Evolutionary conservation across 768 basidiomycete species (phyloP).

Genomic region (Tephrocybe rancida): DNA sequence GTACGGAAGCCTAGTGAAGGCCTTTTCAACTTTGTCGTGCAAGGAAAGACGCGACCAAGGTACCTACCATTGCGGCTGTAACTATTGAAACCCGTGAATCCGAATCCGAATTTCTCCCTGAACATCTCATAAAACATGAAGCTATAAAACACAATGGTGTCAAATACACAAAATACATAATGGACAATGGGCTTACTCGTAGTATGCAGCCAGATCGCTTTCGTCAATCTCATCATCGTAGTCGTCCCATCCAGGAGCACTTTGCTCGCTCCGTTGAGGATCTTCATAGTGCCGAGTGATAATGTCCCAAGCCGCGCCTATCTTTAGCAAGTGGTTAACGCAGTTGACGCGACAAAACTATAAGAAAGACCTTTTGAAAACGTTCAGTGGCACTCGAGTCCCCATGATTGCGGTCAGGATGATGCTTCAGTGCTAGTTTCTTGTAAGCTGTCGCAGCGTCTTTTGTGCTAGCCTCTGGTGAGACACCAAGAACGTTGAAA

Average conservation of each 20-base stretch:
- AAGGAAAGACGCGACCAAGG: neutral
- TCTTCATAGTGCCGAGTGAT: conserved; percentile 36
- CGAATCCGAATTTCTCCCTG: conserved; percentile 13
- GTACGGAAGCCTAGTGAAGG: conserved; percentile 29
- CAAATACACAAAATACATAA: conserved; percentile 1
- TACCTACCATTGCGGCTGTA: conserved; percentile 29
- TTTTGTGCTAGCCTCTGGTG: conserved; percentile 23
- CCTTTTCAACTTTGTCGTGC: neutral
- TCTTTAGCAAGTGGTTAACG: conserved; percentile 26
- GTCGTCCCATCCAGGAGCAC: conserved; percentile 3
- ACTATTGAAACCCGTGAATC: conserved; percentile 19
- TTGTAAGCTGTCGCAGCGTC: conserved; percentile 32
- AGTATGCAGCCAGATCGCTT: conserved; percentile 29
- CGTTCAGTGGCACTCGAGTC: conserved; percentile 31
- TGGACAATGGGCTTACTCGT: conserved; percentile 23
- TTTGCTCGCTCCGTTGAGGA: conserved; percentile 27
- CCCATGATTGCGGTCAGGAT: conserved; percentile 35
- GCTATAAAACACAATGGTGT: conserved; percentile 18
- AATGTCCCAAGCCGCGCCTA: conserved; percentile 37
- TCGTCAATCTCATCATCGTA: conserved; percentile 24
- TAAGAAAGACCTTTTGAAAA: conserved; percentile 32
- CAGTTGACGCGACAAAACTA: conserved; percentile 2
- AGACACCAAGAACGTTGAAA: conserved; percentile 27
- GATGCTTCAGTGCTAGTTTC: conserved; percentile 30
- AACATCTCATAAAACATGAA: conserved; percentile 37